A percentile compares a stretch with the other conserved stretches of the same genome.
phyloP scores from a whole-genome alignment of 129 eudicot genomes.

The Saposhnikovia divaricata region DNA sequence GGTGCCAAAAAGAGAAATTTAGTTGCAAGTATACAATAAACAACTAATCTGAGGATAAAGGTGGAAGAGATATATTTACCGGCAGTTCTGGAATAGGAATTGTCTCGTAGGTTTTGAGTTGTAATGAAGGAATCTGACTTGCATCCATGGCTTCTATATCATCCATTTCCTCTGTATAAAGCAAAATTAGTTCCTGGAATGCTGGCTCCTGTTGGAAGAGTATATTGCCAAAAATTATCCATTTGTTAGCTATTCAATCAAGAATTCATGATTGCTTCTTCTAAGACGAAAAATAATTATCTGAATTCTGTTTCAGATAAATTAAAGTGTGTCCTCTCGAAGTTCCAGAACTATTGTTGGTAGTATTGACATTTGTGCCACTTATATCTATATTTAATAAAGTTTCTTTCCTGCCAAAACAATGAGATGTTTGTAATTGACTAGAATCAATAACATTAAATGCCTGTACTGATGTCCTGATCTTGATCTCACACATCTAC shows the following conservation, averaged over 20 bases:
- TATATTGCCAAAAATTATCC: not conserved
- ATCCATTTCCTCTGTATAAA: slow-evolving; percentile 57
- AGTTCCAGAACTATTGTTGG: not conserved
- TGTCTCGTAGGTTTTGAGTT: slow-evolving; percentile 82
- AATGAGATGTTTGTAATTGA: not conserved
- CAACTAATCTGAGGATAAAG: not conserved
- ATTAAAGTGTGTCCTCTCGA: not conserved
- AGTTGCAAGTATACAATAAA: not conserved
- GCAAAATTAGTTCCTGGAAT: slow-evolving; percentile 79
- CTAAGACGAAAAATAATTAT: not conserved
- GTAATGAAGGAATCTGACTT: slow-evolving; percentile 51
- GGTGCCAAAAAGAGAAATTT: not conserved
- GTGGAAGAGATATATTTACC: slow-evolving; percentile 33
- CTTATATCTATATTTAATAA: not conserved
- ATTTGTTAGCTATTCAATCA: not conserved
- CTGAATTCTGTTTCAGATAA: not conserved
- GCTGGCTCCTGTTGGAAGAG: slow-evolving; percentile 71
- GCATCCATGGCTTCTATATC: slow-evolving; percentile 26
- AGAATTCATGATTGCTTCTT: not conserved
- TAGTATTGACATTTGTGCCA: not conserved
- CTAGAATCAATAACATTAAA: not conserved
- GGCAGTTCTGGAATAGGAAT: slow-evolving; percentile 94
- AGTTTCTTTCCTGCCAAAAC: not conserved
- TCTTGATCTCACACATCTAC: not conserved
- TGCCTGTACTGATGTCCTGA: not conserved